Conservation (phyloP, 192 early-diverging fungal genomes). For the Coemansia sp. region DNA sequence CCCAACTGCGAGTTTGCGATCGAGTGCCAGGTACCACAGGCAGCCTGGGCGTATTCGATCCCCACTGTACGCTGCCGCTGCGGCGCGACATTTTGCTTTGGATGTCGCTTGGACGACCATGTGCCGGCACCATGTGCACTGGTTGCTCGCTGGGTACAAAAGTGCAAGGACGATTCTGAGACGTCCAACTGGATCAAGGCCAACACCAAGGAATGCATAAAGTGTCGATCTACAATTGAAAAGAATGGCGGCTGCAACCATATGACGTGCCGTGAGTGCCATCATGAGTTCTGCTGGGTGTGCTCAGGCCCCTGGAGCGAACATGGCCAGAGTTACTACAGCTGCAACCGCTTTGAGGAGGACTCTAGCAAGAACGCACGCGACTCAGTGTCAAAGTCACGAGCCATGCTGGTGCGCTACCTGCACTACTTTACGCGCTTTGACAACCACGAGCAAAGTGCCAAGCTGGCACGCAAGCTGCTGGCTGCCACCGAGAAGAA, state of each 20-base stretch:
- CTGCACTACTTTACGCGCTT: conserved; percentile 97
- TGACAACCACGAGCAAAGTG: conserved; percentile 96
- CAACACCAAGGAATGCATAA: conserved; percentile 93
- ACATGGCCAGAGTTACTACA: conserved; percentile 95
- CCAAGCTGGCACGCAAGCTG: conserved; percentile 82
- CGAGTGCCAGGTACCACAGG: conserved; percentile 78
- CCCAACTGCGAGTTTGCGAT: conserved; percentile 94
- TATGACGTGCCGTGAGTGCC: conserved; percentile 98
- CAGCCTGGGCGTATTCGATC: conserved; percentile 68
- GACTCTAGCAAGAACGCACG: conserved; percentile 82
- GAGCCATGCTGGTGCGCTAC: conserved; percentile 87
- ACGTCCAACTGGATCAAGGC: conserved; percentile 97
- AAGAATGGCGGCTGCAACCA: conserved; percentile 99
- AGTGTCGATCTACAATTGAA: conserved; percentile 94
- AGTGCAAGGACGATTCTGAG: conserved; percentile 97
- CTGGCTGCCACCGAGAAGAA: conserved; percentile 50
- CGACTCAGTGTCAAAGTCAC: conserved; percentile 83
- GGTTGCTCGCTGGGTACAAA: conserved; percentile 86
- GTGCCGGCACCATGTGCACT: conserved; percentile 84
- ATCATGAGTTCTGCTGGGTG: conserved; percentile 99
- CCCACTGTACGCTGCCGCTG: conserved; percentile 87
- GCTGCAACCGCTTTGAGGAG: conserved; percentile 97
- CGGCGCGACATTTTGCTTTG: conserved; percentile 87
- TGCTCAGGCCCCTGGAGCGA: conserved; percentile 97
- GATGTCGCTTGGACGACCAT: conserved; percentile 82